phyloP scores from a whole-genome alignment of 306 rosid species.

The Acacia acuminata region DNA sequence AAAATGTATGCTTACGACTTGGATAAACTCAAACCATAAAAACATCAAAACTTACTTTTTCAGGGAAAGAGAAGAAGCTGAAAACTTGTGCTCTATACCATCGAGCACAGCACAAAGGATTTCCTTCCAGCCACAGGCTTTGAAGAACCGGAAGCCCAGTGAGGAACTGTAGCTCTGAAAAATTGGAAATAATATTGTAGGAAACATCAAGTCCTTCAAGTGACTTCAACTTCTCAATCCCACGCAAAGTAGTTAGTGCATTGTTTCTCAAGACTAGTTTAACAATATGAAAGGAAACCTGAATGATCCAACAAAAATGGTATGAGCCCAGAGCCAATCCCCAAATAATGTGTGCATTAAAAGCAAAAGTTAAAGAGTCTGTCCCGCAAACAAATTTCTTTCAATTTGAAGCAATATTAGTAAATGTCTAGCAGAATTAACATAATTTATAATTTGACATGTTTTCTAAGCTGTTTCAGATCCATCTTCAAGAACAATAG shows the following conservation, averaged over 20 bases:
- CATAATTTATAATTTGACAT: not conserved
- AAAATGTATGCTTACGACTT: conserved; percentile 14
- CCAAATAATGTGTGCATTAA: conserved; percentile 33
- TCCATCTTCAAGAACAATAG: not conserved
- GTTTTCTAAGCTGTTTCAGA: conserved; percentile 18
- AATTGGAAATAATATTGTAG: conserved; percentile 94
- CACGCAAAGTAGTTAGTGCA: conserved; percentile 90
- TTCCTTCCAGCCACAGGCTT: conserved; percentile 94
- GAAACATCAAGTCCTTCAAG: conserved; percentile 99
- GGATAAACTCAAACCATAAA: conserved; percentile 25
- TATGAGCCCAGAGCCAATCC: conserved; percentile 56
- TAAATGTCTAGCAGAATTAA: conserved; percentile 14
- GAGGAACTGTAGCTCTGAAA: conserved; percentile 82
- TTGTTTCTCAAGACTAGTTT: conserved; percentile 99
- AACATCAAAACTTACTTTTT: conserved; percentile 55
- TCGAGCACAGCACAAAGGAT: conserved; percentile 93
- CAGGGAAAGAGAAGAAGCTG: conserved; percentile 64
- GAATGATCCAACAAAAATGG: conserved; percentile 71
- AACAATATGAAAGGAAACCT: conserved; percentile 81
- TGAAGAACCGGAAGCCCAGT: conserved; percentile 66
- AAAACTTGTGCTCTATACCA: conserved; percentile 95
- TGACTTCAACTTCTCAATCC: conserved; percentile 98
- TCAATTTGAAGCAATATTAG: not conserved
- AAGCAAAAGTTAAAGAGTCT: conserved; percentile 23
- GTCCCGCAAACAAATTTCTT: conserved; percentile 22